Percentiles rank a stretch among this genome's conserved stretches.
Evolutionary conservation across 208 protist species (phyloP).

Genomic region (Angomonas ambiguus): DNA sequence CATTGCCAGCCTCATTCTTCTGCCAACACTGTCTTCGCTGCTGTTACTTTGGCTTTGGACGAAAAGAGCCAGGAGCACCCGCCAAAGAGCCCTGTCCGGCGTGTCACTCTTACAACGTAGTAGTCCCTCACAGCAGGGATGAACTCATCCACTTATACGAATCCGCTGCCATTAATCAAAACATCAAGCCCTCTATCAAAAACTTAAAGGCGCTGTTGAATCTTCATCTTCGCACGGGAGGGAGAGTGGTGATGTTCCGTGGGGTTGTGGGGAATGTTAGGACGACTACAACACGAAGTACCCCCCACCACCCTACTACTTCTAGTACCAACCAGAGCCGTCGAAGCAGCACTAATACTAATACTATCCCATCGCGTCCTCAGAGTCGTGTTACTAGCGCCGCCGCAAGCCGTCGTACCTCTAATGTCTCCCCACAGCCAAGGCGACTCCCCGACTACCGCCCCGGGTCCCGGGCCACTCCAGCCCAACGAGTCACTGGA

Average conservation of each 20-base stretch:
- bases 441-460: neutral
- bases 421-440: neutral
- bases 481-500: neutral
- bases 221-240: neutral
- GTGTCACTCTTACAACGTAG: neutral
- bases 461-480: neutral
- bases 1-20: neutral
- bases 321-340: no score
- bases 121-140: neutral
- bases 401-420: no score
- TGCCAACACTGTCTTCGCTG: conserved; percentile 9
- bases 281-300: no score
- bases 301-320: no score
- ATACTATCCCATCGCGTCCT: no score
- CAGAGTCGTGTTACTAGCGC: no score
- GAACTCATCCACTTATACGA: conserved; percentile 8
- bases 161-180: conserved; percentile 6
- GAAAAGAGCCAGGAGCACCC: neutral
- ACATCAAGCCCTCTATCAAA: neutral
- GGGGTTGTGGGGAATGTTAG: no score
- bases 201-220: neutral
- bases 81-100: neutral
- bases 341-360: no score
- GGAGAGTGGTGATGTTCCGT: conserved; percentile 4
- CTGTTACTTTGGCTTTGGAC: conserved; percentile 1